Base-by-base conservation (phyloP, 306 rosid species). In the Glycyrrhiza uralensis region DNA sequence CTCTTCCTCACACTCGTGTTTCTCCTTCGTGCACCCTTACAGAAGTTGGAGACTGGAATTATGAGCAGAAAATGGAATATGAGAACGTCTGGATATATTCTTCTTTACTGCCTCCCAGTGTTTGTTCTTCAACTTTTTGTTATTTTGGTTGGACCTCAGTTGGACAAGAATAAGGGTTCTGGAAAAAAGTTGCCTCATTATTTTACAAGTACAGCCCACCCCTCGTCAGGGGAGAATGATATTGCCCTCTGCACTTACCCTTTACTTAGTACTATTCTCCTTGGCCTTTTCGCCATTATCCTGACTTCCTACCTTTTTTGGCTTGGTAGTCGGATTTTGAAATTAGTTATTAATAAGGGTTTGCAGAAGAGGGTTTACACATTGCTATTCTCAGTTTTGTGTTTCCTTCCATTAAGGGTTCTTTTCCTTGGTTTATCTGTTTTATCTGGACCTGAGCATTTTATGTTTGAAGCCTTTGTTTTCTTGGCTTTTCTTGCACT, bases 291-390 rank as follows among this genome's bases (percentile, higher is more conserved):
- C 76, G 88, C 93, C 72, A 54, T 83, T 66, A 72, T 94, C 78
- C 85, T 94, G 71, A 94, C 92, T 52, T 82, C 83, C 85, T 94
- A 94, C 83, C 81, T 91, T 79, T 91, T 91, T 84, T 94, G 97
- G 97, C 96, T 94, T 69, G 98, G 96, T 80, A 87, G 96, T 80
- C 87, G 80, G 87, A 94, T 94, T 86, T 86, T 94, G 86, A 91
- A 89, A 82, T 78, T 85, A 90, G 98, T 94, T 67, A 94, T 94
- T 79, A 94, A 94, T 74, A 91, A 83, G 92, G 93, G 92, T 72
- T 76, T 94, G 90, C 98, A 94, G 86, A 94, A 85, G 83, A 89
- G 98, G 86, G 95, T 94, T 44, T 94, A 91, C 82, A 82, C 88
- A 73, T 79, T 94, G 76, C 87, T 94, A 66, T 71, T 94, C 72